A percentile compares a stretch with the other conserved stretches of the same genome.
Conservation (phyloP, 2,329 filamentous ascomycete species). For the Hypoxylon sp. region DNA sequence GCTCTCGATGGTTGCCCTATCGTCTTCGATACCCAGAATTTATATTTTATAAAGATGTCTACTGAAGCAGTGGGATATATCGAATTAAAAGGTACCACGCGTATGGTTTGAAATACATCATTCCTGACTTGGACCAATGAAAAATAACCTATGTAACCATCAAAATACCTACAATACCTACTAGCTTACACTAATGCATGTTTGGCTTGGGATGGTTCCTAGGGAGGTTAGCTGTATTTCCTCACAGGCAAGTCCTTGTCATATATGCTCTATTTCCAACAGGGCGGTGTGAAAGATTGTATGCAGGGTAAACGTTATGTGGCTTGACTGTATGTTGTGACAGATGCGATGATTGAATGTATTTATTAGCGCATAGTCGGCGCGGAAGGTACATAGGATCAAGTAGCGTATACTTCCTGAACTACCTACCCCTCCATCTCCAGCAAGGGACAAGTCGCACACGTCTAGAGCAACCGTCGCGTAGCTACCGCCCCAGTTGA, state of each 20-base stretch:
- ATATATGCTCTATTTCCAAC: conserved; percentile 33
- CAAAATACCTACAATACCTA: no score
- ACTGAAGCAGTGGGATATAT: conserved; percentile 6
- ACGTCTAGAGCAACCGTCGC: conserved; percentile 18
- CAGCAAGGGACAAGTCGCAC: conserved; percentile 33
- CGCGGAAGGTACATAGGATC: conserved; percentile 6
- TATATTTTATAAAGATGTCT: conserved; percentile 10
- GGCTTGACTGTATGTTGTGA: conserved; percentile 1
- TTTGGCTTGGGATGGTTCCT: conserved; percentile 26
- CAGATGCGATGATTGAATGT: conserved; percentile 4
- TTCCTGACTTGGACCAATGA: conserved; percentile 12
- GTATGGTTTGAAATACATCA: not conserved
- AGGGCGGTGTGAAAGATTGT: conserved; percentile 44
- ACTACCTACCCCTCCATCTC: conserved; percentile 16
- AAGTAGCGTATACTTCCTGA: not conserved
- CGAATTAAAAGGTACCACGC: conserved; percentile 9
- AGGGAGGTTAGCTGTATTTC: conserved; percentile 24
- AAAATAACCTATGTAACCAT: conserved; percentile 4
- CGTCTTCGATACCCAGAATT: conserved; percentile 30
- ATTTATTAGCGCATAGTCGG: not conserved
- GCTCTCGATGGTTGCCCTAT: conserved; percentile 6
- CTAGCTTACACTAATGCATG: conserved; percentile 27
- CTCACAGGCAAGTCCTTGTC: conserved; percentile 45
- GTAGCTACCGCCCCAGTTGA: conserved; percentile 12
- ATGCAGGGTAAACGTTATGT: conserved; percentile 17